Evolutionary conservation across 768 basidiomycete species (phyloP), one percentile per base, ranked within the genome.

Genomic region (Russula sp.): DNA sequence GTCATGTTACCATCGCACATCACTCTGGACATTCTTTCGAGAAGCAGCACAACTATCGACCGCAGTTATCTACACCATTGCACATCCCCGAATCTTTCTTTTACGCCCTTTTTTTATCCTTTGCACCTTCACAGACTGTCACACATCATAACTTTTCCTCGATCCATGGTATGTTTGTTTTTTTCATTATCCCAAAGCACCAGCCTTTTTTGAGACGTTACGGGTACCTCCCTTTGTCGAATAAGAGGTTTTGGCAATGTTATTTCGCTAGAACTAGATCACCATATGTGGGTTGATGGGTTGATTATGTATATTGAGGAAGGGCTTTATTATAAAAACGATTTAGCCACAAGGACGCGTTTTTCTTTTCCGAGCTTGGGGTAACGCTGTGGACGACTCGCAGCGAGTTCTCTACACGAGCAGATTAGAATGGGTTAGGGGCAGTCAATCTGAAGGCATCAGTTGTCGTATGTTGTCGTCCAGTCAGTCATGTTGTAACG

Each of bases 1-100:
- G 46, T 57, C 34, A 57, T 52, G 49, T 65, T 26, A 61, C 28
- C 64, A 61, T 65, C 54, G 60, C 59, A 65, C 48, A 42, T 64
- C 63, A 57, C 30, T 46, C 42, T 52, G 64, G 55, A 65, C 64
- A 56, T 10, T 57, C 40, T 42, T 44, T 46, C 36, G 59, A 65
- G 42, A 49, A 57, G 49, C 54, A 57, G 49, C 59, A 65, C 54
- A n/a, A 44, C 49, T 56, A 67, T 40, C 53, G 34, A 54, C 46
- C 57, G 40, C 61, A 67, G 42, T 51, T 57, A 64, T 51, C 30
- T 56, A 65, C 49, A 57, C 16, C 48, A 59, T 59, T 57, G 65
- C 62, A 55, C 46, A 20, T 56, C 14, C 20, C 54, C 58, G 54
- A 59, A 36, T 13, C 61, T 59, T 64, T 46, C 28, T 68, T 11